Conservation (phyloP, 1,284 basidiomycete species). For the Lignosus rhinocerotis region DNA sequence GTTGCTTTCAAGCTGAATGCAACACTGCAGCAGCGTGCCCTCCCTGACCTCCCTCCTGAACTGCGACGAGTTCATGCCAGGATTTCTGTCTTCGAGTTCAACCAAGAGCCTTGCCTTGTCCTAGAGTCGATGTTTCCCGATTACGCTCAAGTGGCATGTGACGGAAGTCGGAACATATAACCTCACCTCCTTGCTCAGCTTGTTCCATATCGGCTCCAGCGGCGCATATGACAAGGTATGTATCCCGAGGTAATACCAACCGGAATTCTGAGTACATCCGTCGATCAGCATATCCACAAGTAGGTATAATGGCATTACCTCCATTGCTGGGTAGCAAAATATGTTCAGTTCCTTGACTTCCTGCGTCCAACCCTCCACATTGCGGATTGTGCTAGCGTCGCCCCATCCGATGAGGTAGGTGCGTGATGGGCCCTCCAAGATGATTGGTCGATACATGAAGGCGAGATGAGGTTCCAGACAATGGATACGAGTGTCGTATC, state of each 20-base stretch:
- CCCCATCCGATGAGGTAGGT: conserved; percentile 58
- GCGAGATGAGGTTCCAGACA: conserved; percentile 39
- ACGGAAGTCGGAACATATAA: neutral
- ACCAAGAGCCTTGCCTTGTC: conserved; percentile 14
- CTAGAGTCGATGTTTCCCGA: conserved; percentile 10
- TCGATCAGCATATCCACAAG: neutral
- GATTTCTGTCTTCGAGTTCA: conserved; percentile 19
- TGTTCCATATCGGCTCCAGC: conserved; percentile 26
- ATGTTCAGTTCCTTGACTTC: conserved; percentile 40
- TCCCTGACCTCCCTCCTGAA: conserved; percentile 22
- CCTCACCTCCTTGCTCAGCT: conserved; percentile 22
- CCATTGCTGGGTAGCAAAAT: conserved; percentile 33
- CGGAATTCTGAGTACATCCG: conserved; percentile 1
- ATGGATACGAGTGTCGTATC: conserved; percentile 39
- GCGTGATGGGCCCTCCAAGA: conserved; percentile 44
- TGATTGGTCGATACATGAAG: conserved; percentile 54
- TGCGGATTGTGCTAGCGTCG: conserved; percentile 34
- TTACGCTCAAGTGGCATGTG: neutral
- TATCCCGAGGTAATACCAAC: conserved; percentile 32
- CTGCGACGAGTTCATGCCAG: conserved; percentile 9
- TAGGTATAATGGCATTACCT: conserved; percentile 2
- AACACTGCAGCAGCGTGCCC: conserved; percentile 29
- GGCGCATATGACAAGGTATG: conserved; percentile 18
- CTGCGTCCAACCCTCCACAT: conserved; percentile 33
- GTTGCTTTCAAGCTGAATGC: conserved; percentile 26